Evolutionary conservation across 176 grass and related monocot genomes (phyloP), one percentile per base, ranked within the genome.

Genomic region (Zoysia japonica): DNA sequence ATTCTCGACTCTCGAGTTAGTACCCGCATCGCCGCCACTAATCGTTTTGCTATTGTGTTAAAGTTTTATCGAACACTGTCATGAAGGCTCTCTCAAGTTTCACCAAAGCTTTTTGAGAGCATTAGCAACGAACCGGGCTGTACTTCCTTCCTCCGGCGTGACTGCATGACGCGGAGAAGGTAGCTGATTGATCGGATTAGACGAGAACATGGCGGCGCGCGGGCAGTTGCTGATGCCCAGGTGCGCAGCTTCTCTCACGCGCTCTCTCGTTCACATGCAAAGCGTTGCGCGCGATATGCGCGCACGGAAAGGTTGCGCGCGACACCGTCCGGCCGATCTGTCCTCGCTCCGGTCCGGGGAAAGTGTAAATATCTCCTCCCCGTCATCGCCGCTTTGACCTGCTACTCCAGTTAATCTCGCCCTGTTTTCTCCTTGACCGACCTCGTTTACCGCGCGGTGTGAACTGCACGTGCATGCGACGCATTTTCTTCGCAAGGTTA

Each of bases 271-370:
- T 56, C 75, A 55, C 80, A 80, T 38, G 86, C 19, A 80, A 84
- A 65, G 86, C 71, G 50, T 41, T 64, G 76, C 75, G 65, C 45
- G 63, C 71, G 52, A 63, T 53, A 65, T 64, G 78, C 64, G 16
- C 1, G 61, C 76, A 84, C 70, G 76, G 54, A 88, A 88, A 84
- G 76, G 81, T 47, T 75, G 86, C 86, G 79, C 2, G 79, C 2
- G 47, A 36, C 45, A 54, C 74, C 74, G 82, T 3, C 43, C 51
- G 45, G 17, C 14, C 3, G 71, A 20, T 1, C 82, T 43, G 11
- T 36, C 5, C 19, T 45, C 12, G 1, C 68, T 62, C 68, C 16
- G 20, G 55, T 9, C 3, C 76, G 17, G 53, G 71, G 48, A 50
- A 50, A 44, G 14, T 42, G 79, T 55, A 71, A 70, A 47, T 28